phyloP scores from a whole-genome alignment of 1,139 yeast species.

The Geotrichum fermentans region DNA sequence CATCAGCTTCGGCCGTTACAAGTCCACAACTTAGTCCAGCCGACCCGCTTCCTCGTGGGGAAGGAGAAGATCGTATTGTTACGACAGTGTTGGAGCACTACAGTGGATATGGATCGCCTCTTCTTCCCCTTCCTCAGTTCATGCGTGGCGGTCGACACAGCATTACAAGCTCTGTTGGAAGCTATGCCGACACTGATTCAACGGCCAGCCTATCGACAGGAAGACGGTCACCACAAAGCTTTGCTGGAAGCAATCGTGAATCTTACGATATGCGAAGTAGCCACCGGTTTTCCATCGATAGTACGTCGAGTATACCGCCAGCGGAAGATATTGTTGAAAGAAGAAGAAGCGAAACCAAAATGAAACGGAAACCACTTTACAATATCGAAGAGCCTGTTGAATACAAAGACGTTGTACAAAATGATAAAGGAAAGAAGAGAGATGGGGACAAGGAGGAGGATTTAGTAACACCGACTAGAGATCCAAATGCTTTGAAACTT shows the following conservation, averaged over 20 bases:
- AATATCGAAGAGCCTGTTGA: slow-evolving; percentile 5
- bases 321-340: background rate
- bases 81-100: slow-evolving; percentile 4
- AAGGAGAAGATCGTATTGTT: background rate
- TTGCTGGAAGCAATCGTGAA: slow-evolving; percentile 9
- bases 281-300: background rate
- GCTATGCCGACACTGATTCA: slow-evolving; percentile 13
- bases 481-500: background rate
- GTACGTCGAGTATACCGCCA: background rate
- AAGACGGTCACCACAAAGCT: slow-evolving; percentile 15
- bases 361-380: slow-evolving; percentile 1
- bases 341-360: background rate
- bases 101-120: background rate
- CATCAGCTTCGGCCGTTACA: no score
- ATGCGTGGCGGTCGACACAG: background rate
- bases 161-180: background rate
- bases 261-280: slow-evolving; percentile 2
- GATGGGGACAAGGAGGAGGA: background rate
- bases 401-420: background rate
- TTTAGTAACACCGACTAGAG: background rate
- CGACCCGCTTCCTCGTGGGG: no score
- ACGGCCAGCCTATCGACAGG: slow-evolving; percentile 18
- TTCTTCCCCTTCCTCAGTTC: background rate
- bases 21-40: no score
- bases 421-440: no score